phyloP scores from a whole-genome alignment of 805 yeast species.

The Sporopachydermia quercuum region DNA sequence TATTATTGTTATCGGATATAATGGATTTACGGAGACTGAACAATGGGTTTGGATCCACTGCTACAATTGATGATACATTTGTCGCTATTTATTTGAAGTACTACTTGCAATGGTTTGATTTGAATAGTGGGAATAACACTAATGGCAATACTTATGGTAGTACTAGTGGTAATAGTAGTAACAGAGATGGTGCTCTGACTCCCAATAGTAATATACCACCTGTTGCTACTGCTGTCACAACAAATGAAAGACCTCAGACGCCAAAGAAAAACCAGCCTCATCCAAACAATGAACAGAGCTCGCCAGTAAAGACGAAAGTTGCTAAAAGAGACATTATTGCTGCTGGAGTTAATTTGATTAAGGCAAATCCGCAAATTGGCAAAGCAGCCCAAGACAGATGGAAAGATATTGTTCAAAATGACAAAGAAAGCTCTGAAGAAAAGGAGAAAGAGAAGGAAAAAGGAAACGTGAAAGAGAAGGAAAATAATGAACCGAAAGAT shows the following conservation, averaged over 20 bases:
- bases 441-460: not conserved
- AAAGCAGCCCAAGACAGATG: conserved; percentile 1
- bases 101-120: conserved; percentile 15
- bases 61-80: conserved; percentile 58
- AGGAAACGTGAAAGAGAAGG: not conserved
- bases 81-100: conserved; percentile 44
- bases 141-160: not conserved
- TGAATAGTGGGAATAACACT: not conserved
- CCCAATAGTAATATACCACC: not conserved
- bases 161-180: not conserved
- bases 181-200: not conserved
- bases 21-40: conserved; percentile 56
- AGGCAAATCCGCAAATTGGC: not conserved
- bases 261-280: not conserved
- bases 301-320: not conserved
- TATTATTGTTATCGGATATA: conserved; percentile 33
- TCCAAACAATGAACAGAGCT: too few species aligned
- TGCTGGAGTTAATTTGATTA: not conserved
- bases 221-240: not conserved
- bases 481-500: too few species aligned
- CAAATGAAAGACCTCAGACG: not conserved
- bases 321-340: not conserved
- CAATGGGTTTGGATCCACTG: conserved; percentile 68
- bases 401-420: not conserved
- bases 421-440: not conserved